A percentile compares a stretch with the other conserved stretches of the same genome.
phyloP scores from a whole-genome alignment of 2,329 filamentous ascomycete genomes.

The Fusarium sp. region DNA sequence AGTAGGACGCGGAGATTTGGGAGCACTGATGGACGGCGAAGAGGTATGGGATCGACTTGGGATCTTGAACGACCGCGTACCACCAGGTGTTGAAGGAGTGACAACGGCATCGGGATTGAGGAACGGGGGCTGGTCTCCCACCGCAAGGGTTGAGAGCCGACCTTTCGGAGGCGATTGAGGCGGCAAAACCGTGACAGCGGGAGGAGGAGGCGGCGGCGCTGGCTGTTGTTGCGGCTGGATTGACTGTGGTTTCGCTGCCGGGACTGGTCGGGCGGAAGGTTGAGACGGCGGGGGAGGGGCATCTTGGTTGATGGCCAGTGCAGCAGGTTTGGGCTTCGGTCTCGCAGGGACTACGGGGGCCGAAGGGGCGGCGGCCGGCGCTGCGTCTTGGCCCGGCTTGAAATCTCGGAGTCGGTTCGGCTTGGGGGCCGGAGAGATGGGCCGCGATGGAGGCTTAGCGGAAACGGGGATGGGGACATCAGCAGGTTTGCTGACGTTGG shows the following conservation, averaged over 20 bases:
- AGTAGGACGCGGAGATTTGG: constrained; percentile 63
- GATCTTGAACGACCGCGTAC: constrained; percentile 66
- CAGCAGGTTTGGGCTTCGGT: constrained; percentile 48
- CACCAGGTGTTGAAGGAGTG: constrained; percentile 58
- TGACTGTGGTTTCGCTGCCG: constrained; percentile 43
- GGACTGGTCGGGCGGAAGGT: constrained; percentile 46
- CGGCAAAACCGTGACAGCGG: constrained; percentile 78
- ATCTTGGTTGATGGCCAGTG: constrained; percentile 42
- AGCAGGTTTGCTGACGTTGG: constrained; percentile 40
- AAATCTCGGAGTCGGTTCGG: constrained; percentile 61
- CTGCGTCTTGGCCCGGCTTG: constrained; percentile 56
- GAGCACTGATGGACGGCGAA: constrained; percentile 54
- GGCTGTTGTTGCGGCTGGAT: constrained; percentile 40
- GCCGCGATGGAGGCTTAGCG: constrained; percentile 48
- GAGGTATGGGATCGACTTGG: constrained; percentile 72
- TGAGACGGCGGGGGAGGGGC: constrained; percentile 46
- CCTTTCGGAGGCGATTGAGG: constrained; percentile 78
- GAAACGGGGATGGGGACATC: constrained; percentile 43
- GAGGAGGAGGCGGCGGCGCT: constrained; percentile 63
- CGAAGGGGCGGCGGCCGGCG: constrained; percentile 52
- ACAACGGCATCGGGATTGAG: constrained; percentile 65
- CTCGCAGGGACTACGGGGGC: constrained; percentile 52
- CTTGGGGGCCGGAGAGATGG: constrained; percentile 60
- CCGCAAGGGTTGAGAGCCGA: constrained; percentile 52
- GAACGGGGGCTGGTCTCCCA: constrained; percentile 61